phyloP scores from a whole-genome alignment of 2,329 filamentous ascomycete species.

The Ascochyta lentis region DNA sequence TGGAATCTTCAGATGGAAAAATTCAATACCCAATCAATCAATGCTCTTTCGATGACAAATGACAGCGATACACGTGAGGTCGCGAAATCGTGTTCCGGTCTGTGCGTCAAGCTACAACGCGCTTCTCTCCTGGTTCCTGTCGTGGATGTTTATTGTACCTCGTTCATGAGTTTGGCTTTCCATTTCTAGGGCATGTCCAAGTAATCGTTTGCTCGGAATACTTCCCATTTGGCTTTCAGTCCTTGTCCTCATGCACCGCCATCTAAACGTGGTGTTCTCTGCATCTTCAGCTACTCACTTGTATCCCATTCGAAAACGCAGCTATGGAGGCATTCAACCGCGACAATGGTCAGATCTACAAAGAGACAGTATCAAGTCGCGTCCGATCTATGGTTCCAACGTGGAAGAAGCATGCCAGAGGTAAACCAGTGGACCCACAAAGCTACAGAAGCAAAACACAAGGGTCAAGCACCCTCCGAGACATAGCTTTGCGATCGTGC shows the following conservation, averaged over 20 bases:
- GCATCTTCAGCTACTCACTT: background rate
- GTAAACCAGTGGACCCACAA: background rate
- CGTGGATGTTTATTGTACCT: background rate
- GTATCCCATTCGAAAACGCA: background rate
- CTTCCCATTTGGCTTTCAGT: background rate
- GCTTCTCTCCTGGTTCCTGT: background rate
- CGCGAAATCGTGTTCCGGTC: slow-evolving; percentile 7
- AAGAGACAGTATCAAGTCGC: background rate
- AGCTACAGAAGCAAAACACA: background rate
- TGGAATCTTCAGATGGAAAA: background rate
- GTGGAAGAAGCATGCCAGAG: background rate
- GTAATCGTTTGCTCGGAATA: background rate
- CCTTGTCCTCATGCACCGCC: background rate
- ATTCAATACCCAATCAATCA: slow-evolving; percentile 2
- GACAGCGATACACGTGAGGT: background rate
- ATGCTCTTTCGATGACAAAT: background rate
- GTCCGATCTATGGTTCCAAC: background rate
- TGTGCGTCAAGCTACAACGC: slow-evolving; percentile 4
- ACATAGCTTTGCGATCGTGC: slow-evolving; percentile 2
- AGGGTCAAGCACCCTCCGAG: background rate
- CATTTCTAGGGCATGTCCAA: background rate
- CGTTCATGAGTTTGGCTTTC: background rate
- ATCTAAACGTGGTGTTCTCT: background rate
- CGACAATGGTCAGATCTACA: slow-evolving; percentile 8
- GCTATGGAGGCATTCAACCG: slow-evolving; percentile 4